Evolutionary conservation across 1,139 yeast species (phyloP), one percentile per base, ranked within the genome.

Genomic region (Kodamaea ohmeri): DNA sequence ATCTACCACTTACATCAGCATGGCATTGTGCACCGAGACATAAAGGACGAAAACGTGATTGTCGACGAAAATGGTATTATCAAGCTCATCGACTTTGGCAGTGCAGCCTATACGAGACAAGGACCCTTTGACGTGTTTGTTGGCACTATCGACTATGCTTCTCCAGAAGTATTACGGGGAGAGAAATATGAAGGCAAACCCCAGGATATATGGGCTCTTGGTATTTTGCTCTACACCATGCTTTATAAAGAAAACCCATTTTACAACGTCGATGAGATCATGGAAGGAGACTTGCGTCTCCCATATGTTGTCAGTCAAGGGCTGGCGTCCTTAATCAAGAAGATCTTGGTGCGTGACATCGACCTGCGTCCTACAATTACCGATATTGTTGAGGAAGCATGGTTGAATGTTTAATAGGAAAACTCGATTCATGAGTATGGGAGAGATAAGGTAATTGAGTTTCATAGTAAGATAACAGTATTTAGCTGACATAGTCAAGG

Each of bases 41-140:
- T 92, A 49, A 92, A 92, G 58, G 98, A 92, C 59, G 98, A 92
- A 53, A 92, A 92, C 52, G 78, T 92, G 32, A 87, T 92, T 50
- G 85, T 92, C 35, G 96, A 92, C 53, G 79, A 79, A 41, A 70
- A 78, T 43, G 87, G 87, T 3, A 67, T 80, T 25, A 81, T 88
- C 41, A 90, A 90, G 59, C 67, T 92, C 43, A 92, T 92, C 55
- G 98, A 92, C 62, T 92, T 89, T 61, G 98, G 98, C 0, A 83
- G 95, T 39, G 96, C 97, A 1, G 96, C 97, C 0, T 87, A 88
- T 59, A 77, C 81, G 16, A 79, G 76, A 47, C 90, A 83, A 61
- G 97, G 97, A 0, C 97, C 97, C 3, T 92, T 90, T 63, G 96
- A 90, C 52, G 96, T 90, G 8, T 92, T 92, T 63, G 97, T 92